Evolutionary conservation across 2,329 filamentous ascomycete species (phyloP).

Genomic region (Aspergillus niger): DNA sequence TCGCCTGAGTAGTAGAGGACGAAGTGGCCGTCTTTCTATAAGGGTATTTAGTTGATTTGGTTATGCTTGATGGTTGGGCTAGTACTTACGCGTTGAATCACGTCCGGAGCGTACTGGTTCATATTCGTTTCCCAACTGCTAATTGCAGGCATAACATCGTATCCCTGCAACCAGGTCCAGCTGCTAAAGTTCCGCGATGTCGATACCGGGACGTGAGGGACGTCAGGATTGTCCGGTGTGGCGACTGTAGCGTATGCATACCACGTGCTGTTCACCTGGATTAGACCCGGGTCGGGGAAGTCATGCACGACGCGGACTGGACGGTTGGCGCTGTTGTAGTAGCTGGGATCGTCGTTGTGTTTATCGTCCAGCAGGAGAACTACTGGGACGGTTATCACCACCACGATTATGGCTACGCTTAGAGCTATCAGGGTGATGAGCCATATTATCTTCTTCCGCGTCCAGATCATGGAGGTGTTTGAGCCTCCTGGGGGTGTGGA

Average conservation of each 20-base stretch:
- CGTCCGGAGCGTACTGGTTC: slow-evolving; percentile 64
- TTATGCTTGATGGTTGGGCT: too few species aligned
- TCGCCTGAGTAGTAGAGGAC: slow-evolving; percentile 61
- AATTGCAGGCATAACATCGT: slow-evolving; percentile 55
- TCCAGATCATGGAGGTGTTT: slow-evolving; percentile 9
- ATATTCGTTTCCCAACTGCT: slow-evolving; percentile 55
- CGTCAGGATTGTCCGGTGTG: slow-evolving; percentile 17
- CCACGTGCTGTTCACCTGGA: slow-evolving; percentile 37
- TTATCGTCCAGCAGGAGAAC: slow-evolving; percentile 13
- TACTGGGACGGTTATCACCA: slow-evolving; percentile 27
- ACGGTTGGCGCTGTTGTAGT: slow-evolving; percentile 19
- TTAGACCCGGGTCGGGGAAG: slow-evolving; percentile 35
- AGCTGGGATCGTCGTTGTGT: slow-evolving; percentile 19
- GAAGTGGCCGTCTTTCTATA: slow-evolving; percentile 48
- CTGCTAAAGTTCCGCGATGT: slow-evolving; percentile 50
- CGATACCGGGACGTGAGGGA: slow-evolving; percentile 55
- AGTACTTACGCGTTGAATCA: slow-evolving; percentile 48
- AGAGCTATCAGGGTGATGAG: background rate
- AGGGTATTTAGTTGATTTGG: too few species aligned
- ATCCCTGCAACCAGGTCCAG: slow-evolving; percentile 46
- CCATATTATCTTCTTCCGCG: slow-evolving; percentile 12
- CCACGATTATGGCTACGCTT: background rate
- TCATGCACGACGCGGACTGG: slow-evolving; percentile 27
- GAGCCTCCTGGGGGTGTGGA: background rate
- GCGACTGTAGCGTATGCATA: slow-evolving; percentile 37